Evolutionary conservation across 1,139 yeast genomes (phyloP).

Genomic region (Pneumocystis sp.): DNA sequence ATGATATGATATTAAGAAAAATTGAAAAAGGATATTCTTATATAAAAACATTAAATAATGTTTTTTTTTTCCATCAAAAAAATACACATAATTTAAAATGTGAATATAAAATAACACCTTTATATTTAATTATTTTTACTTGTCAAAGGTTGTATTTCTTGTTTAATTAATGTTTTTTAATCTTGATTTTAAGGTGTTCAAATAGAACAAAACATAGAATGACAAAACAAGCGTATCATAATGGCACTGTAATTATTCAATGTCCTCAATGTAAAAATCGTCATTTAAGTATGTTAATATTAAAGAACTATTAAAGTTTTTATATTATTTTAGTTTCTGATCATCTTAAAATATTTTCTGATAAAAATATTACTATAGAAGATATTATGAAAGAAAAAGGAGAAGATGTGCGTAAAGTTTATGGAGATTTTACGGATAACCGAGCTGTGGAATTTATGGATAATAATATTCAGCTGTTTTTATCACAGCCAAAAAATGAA

Average conservation of each 20-base stretch:
- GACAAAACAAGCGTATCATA: slow-evolving; percentile 78
- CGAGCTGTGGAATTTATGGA: neutral
- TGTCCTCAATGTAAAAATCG: slow-evolving; percentile 85
- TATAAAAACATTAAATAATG: neutral
- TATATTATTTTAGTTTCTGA: neutral
- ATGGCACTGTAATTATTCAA: slow-evolving; percentile 76
- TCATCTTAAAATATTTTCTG: slow-evolving; percentile 56
- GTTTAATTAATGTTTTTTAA: neutral
- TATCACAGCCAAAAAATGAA: neutral
- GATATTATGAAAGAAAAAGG: slow-evolving; percentile 70
- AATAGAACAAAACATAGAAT: slow-evolving; percentile 74
- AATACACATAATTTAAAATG: neutral
- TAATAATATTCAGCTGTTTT: neutral
- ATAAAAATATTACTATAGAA: slow-evolving; percentile 56
- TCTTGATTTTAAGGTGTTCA: slow-evolving; percentile 32
- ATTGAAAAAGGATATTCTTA: neutral
- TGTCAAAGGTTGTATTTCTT: slow-evolving; percentile 40
- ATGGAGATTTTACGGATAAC: slow-evolving; percentile 9
- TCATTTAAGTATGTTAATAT: slow-evolving; percentile 78
- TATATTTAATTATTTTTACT: slow-evolving; percentile 77
- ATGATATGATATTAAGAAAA: neutral
- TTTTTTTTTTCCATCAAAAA: neutral
- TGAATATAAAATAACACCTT: slow-evolving; percentile 34
- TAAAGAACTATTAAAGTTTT: neutral
- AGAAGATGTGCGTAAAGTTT: slow-evolving; percentile 45